phyloP scores from a whole-genome alignment of 495 filamentous ascomycete genomes.

The Aspergillus steynii region DNA sequence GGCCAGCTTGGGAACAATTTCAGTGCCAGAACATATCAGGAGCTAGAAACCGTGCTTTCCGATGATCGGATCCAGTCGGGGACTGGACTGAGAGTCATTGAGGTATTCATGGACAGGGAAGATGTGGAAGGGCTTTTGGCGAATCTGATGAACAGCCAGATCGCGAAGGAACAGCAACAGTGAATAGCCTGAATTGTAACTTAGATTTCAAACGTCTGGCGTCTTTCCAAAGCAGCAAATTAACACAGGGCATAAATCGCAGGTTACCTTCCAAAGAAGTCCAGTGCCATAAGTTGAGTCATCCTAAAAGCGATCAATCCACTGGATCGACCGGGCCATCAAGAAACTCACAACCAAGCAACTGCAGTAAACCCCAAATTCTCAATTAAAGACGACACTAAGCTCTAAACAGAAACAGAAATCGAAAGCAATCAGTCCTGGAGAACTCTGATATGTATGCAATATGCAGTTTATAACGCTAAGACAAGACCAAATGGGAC shows the following conservation, averaged over 20 bases:
- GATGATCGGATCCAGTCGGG: conserved; percentile 35
- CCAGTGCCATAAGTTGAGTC: too few species aligned
- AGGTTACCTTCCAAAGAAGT: too few species aligned
- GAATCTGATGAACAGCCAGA: conserved; percentile 10
- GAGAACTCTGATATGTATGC: conserved; percentile 2
- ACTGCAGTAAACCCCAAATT: not conserved
- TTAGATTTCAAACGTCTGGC: not conserved
- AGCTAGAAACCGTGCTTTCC: conserved; percentile 36
- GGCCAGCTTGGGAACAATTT: conserved; percentile 26
- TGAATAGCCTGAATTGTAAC: not conserved
- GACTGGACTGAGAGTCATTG: conserved; percentile 43
- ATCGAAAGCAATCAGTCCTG: conserved; percentile 1
- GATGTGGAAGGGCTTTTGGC: conserved; percentile 32
- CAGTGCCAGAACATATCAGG: conserved; percentile 34
- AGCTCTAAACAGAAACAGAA: not conserved
- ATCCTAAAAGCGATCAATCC: too few species aligned
- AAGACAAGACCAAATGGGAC: conserved; percentile 17
- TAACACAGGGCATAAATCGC: too few species aligned
- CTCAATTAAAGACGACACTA: conserved; percentile 1
- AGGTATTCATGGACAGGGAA: conserved; percentile 47
- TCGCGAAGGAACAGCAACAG: conserved; percentile 4
- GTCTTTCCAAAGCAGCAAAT: too few species aligned
- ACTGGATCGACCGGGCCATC: too few species aligned
- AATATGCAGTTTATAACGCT: conserved; percentile 19
- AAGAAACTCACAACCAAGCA: not conserved